phyloP scores from a whole-genome alignment of 2,329 filamentous ascomycete genomes.

The Intubia oerlemansii region DNA sequence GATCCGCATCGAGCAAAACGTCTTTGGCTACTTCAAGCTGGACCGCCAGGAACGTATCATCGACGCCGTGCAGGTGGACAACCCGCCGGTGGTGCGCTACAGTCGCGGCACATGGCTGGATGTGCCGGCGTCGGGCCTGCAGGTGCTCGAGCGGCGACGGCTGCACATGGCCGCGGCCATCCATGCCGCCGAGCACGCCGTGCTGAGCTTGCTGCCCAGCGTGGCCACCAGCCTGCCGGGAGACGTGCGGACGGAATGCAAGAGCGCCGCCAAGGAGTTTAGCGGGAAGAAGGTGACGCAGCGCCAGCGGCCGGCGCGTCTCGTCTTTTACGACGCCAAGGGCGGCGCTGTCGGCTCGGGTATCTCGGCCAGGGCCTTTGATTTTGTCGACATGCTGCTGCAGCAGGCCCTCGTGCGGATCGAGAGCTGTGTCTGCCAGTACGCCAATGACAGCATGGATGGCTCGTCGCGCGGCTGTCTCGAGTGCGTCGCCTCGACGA shows the following conservation, averaged over 20 bases:
- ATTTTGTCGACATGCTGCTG: constrained; percentile 67
- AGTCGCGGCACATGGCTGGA: constrained; percentile 94
- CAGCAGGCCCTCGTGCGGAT: constrained; percentile 56
- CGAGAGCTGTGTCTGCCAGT: constrained; percentile 41
- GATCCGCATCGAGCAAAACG: constrained; percentile 69
- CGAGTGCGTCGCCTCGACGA: constrained; percentile 73
- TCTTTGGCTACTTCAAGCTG: constrained; percentile 97
- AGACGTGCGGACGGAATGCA: constrained; percentile 89
- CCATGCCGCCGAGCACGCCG: constrained; percentile 82
- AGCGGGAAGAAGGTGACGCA: constrained; percentile 30
- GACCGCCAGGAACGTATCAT: constrained; percentile 68
- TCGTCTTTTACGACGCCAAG: constrained; percentile 92
- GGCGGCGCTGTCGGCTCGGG: constrained; percentile 67
- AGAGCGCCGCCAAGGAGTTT: constrained; percentile 73
- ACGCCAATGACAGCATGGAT: constrained; percentile 34
- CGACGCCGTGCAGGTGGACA: constrained; percentile 83
- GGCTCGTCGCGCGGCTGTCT: constrained; percentile 84
- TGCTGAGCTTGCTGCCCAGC: constrained; percentile 71
- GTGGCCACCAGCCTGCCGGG: constrained; percentile 80
- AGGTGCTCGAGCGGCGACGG: constrained; percentile 50
- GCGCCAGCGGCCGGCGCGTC: constrained; percentile 64
- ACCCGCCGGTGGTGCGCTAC: constrained; percentile 68
- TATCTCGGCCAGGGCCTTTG: constrained; percentile 82
- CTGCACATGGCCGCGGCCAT: constrained; percentile 78
- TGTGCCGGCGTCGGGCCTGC: constrained; percentile 56